Conservation (phyloP, 2,329 filamentous ascomycete genomes). For the Diplodia scrobiculata region DNA sequence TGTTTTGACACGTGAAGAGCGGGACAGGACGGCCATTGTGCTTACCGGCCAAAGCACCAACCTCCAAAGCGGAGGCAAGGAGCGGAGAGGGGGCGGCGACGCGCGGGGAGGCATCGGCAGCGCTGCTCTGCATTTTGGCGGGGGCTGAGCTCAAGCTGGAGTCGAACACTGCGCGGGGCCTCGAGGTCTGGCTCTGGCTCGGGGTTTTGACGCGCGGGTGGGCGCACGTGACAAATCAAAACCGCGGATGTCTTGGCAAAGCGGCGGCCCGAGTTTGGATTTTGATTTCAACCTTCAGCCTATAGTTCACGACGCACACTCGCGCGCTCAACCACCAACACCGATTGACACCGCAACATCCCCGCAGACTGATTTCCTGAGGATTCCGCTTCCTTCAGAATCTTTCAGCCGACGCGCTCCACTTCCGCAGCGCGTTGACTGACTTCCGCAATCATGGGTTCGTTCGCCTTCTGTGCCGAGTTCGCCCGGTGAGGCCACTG, state of each 20-base stretch:
- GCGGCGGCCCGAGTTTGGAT: conserved; percentile 24
- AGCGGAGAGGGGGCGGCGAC: conserved; percentile 2
- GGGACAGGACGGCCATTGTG: conserved; percentile 18
- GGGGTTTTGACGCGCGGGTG: background rate
- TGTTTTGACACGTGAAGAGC: conserved; percentile 23
- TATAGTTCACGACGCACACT: conserved; percentile 27
- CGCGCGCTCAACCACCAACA: conserved; percentile 22
- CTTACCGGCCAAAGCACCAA: conserved; percentile 28
- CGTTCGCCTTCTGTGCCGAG: conserved; percentile 39
- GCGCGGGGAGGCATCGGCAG: background rate
- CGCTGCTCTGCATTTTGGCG: conserved; percentile 13
- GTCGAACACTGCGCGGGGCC: background rate
- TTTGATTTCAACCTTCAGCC: conserved; percentile 30
- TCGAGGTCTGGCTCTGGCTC: background rate
- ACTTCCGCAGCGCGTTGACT: conserved; percentile 44
- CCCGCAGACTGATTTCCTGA: conserved; percentile 13
- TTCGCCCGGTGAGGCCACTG: conserved; percentile 31
- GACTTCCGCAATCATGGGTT: conserved; percentile 62
- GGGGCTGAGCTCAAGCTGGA: background rate
- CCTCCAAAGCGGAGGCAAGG: conserved; percentile 27
- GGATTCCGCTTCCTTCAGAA: conserved; percentile 34
- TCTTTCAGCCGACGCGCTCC: conserved; percentile 42
- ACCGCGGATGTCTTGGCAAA: conserved; percentile 5
- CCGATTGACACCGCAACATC: conserved; percentile 22
- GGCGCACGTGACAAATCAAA: conserved; percentile 19